Base-by-base conservation (phyloP, 306 rosid species). In the Cicer bijugum region DNA sequence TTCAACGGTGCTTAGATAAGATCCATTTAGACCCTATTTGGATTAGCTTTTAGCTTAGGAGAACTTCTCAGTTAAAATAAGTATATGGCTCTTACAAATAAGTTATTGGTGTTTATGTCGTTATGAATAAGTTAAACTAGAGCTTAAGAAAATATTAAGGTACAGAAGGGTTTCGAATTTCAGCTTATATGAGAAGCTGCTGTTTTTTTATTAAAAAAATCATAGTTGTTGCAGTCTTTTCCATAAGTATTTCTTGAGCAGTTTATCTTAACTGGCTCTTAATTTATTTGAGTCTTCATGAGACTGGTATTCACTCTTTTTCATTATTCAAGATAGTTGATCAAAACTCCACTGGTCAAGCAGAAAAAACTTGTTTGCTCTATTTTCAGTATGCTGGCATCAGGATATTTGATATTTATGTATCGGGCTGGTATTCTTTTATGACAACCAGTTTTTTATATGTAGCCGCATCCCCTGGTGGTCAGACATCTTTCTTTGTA, bases 281-380 rank as follows among this genome's bases (percentile, higher is more conserved):
- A 39, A 72, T 72, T 73, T 60, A 44, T 62, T 43, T 63, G 46
- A 69, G 37, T 16, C 37, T 74, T 57, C 40, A 8, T 37, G 75
- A 9, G 45, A 59, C 35, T 44, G 40, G 84, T 48, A 59, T 52
- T 47, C 45, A 74, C 45, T 35, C 48, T 56, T 67, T 17, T 43
- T 28, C 35, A 28, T 28, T 28, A 28, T 28, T 28, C 35, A 40
- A 68, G 44, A 80, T 37, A 20, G 75, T 28, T 14, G 70, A 59
- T 51, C 56, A 37, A 47, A 72, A 37, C 23, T 58, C 52, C 20
- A 17, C 55, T 9, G 57, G 43, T 55, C 23, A 14, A 55, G 55
- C 15, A 17, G 44, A 56, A 71, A 63, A 62, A 11, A 6, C 53
- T 23, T 16, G n/a, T 33, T 64, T 72, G 23, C 53, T 37, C 50